Base-by-base conservation (phyloP, 768 basidiomycete species). In the Pilatotrama ljubarskyi region DNA sequence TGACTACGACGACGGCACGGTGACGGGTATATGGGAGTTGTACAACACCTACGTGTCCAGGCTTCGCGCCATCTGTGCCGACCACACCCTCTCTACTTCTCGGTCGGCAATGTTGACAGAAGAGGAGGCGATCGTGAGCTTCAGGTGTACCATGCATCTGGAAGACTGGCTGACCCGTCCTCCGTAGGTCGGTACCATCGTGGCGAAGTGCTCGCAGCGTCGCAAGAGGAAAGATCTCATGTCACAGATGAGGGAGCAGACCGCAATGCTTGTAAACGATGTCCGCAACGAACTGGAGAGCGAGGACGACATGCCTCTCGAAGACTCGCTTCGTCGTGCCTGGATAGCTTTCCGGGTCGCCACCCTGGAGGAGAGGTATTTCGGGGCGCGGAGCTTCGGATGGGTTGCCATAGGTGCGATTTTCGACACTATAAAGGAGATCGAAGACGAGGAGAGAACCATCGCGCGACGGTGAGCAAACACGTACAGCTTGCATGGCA, bases 371-470 rank as follows among this genome's bases (percentile, higher is more conserved):
- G 65, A 69, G n/a, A 69, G 72, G 14, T 60, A 64, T 10, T 87
- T 86, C 61, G 87, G 86, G 0, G 83, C 82, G 24, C 77, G 80
- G 53, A 85, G 82, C 67, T 88, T 87, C 69, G 78, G 80, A 22
- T 88, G 83, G 82, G 68, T 89, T 20, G 78, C 82, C 5, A 71
- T 88, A 35, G 81, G 83, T 1, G 76, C 77, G 5, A 75, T 86
- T 37, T 87, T 88, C 58, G 86, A 86, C 20, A 69, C 72, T 1
- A 72, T 80, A 35, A 75, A 67, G 64, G 74, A 77, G 42, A 77
- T 84, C 47, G 80, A 84, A 47, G 75, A 76, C 15, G 72, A 70
- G 32, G 66, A 67, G 41, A 53, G 59, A 15, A 50, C 53, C 8
- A 29, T 41, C 14, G 38, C 47, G 10, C 36, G 51, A 15, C 51